A percentile compares a stretch with the other conserved stretches of the same genome.
Evolutionary conservation across 129 eudicot genomes (phyloP).

Genomic region (Silybum marianum): DNA sequence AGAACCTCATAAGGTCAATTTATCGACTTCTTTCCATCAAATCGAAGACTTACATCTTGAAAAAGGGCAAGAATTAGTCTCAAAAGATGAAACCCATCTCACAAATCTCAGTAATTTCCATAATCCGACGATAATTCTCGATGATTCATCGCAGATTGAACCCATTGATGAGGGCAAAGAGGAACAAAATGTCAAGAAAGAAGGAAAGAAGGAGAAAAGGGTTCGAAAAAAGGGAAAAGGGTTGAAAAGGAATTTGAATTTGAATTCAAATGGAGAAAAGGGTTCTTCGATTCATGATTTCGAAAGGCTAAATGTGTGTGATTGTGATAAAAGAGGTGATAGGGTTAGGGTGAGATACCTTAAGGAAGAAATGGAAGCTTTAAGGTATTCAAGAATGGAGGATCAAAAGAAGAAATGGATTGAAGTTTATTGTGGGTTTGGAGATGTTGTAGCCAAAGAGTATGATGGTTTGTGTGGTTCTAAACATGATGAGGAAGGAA

Average conservation of each 20-base stretch:
- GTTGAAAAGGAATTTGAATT: conserved; percentile 12
- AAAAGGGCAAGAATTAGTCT: background rate
- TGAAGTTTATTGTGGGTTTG: conserved; percentile 64
- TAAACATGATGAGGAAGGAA: conserved; percentile 12
- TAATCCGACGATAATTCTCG: background rate
- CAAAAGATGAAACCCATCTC: conserved; percentile 11
- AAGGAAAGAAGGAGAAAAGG: conserved; percentile 34
- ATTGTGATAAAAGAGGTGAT: conserved; percentile 38
- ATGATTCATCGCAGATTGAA: conserved; percentile 29
- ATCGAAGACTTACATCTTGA: conserved; percentile 11
- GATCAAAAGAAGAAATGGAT: conserved; percentile 75
- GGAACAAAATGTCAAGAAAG: conserved; percentile 12
- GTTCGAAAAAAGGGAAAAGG: conserved; percentile 41
- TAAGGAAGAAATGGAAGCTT: conserved; percentile 54
- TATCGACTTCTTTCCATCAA: conserved; percentile 12
- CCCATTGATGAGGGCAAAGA: conserved; percentile 11
- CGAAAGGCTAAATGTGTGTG: conserved; percentile 28
- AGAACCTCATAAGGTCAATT: background rate
- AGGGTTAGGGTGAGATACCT: conserved; percentile 19
- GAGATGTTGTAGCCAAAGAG: conserved; percentile 49
- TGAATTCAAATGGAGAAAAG: conserved; percentile 13
- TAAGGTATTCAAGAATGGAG: conserved; percentile 56
- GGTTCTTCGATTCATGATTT: background rate
- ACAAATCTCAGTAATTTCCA: background rate
- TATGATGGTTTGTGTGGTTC: conserved; percentile 49